A percentile compares a stretch with the other conserved stretches of the same genome.
Conservation (phyloP, 2,329 filamentous ascomycete genomes). For the Elsinoe arachidis region DNA sequence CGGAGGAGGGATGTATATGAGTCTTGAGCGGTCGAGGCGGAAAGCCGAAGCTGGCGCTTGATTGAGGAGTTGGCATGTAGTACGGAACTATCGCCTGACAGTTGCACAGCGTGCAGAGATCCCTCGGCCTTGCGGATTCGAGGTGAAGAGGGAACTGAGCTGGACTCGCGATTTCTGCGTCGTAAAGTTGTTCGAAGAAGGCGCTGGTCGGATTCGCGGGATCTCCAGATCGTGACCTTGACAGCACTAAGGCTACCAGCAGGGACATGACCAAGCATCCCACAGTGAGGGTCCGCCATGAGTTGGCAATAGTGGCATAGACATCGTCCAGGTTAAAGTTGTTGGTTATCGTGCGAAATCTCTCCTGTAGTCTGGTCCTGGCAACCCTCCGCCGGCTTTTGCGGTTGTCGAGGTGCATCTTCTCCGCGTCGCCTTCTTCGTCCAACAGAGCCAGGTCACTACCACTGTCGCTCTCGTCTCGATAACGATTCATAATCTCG, state of each 20-base stretch:
- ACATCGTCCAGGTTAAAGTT: background rate
- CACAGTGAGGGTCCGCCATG: background rate
- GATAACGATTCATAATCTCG: background rate
- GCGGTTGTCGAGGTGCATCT: background rate
- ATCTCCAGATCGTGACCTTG: background rate
- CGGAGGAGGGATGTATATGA: background rate
- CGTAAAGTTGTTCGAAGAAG: background rate
- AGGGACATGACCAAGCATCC: background rate
- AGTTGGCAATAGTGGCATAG: background rate
- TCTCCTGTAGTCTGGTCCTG: background rate
- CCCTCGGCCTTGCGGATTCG: background rate
- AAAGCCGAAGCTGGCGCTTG: background rate
- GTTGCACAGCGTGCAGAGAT: background rate
- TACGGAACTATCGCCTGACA: background rate
- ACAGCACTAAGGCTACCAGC: background rate
- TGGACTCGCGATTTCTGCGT: background rate
- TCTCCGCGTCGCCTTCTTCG: background rate
- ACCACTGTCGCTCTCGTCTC: background rate
- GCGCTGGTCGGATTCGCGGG: background rate
- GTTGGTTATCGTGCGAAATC: background rate
- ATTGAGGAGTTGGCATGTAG: background rate
- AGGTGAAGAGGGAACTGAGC: background rate
- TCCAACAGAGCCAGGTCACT: background rate
- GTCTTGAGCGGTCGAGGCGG: background rate
- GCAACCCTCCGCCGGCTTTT: background rate